Percentiles rank a stretch among this genome's conserved stretches.
phyloP scores from a whole-genome alignment of 2,329 filamentous ascomycete genomes.

The Ceratocystis alfenasii region DNA sequence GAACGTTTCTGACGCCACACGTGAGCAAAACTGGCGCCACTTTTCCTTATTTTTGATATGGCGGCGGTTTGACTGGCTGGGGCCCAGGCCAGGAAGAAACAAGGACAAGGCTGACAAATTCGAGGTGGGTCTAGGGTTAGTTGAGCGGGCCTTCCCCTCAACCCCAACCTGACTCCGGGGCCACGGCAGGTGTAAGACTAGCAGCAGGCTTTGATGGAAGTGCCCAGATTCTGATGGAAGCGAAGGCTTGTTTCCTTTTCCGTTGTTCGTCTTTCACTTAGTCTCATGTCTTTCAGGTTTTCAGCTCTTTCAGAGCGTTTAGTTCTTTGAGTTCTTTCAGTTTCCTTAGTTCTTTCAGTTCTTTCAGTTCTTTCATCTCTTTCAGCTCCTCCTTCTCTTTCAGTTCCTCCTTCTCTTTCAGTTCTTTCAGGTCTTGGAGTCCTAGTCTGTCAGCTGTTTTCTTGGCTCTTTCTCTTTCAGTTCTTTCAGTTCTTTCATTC shows the following conservation, averaged over 20 bases:
- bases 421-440: too few species aligned
- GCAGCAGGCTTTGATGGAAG: neutral
- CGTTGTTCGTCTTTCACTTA: too few species aligned
- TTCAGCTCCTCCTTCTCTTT: too few species aligned
- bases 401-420: too few species aligned
- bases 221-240: neutral
- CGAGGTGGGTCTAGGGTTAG: neutral
- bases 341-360: too few species aligned
- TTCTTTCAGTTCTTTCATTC: too few species aligned
- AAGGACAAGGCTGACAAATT: neutral
- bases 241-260: neutral
- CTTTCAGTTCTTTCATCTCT: too few species aligned
- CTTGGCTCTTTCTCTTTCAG: too few species aligned
- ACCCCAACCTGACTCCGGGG: neutral
- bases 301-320: too few species aligned
- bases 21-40: slow-evolving; percentile 13
- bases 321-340: too few species aligned
- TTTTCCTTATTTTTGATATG: neutral
- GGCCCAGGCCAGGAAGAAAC: neutral
- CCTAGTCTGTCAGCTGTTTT: too few species aligned
- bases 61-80: neutral
- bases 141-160: neutral
- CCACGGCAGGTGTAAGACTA: neutral
- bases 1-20: slow-evolving; percentile 7
- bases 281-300: too few species aligned